A percentile compares a stretch with the other conserved stretches of the same genome.
Evolutionary conservation across 179 eudicot species (phyloP).

Genomic region (Beta macrorhiza): DNA sequence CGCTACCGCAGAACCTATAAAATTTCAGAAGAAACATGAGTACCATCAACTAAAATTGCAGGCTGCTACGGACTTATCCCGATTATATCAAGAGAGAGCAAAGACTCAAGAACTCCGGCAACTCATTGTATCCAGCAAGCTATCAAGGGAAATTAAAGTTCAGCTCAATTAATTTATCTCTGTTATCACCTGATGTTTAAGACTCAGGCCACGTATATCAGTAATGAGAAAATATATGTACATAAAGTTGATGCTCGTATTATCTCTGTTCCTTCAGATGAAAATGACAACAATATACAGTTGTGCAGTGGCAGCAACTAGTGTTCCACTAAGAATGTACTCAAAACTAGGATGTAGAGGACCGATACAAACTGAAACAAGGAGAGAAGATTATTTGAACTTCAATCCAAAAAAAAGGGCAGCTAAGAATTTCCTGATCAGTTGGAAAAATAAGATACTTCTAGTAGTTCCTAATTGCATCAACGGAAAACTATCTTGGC

Average conservation of each 20-base stretch:
- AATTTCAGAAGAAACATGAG: not conserved
- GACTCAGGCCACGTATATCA: not conserved
- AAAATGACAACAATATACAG: not conserved
- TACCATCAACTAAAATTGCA: not conserved
- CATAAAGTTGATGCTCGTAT: not conserved
- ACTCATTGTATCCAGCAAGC: not conserved
- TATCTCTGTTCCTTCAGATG: not conserved
- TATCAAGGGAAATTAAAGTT: too few species aligned
- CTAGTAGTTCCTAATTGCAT: too few species aligned
- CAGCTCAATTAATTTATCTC: too few species aligned
- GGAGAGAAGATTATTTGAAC: too few species aligned
- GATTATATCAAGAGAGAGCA: not conserved
- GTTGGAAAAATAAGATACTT: too few species aligned
- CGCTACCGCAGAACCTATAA: not conserved
- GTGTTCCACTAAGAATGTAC: not conserved
- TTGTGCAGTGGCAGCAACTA: too few species aligned
- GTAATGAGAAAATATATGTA: not conserved
- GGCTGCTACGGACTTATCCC: not conserved
- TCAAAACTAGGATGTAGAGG: not conserved
- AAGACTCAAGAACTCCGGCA: not conserved
- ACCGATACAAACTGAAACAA: too few species aligned
- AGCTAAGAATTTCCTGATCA: too few species aligned
- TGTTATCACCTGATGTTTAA: too few species aligned
- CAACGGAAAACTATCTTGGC: too few species aligned
- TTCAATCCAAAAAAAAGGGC: too few species aligned